Evolutionary conservation across 805 yeast genomes (phyloP).

Genomic region (Peterozyma toletana): DNA sequence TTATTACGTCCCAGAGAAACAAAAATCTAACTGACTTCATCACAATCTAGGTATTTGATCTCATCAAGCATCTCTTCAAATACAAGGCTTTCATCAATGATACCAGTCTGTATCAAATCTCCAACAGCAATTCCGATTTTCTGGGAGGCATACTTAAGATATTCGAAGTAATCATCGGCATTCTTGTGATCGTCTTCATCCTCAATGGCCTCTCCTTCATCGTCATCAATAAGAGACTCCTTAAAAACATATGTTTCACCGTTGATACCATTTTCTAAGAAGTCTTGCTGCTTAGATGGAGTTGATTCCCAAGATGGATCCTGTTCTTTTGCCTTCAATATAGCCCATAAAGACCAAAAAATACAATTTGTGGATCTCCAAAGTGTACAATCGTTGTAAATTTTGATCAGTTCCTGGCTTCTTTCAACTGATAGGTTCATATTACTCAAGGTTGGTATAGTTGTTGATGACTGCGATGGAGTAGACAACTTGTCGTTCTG

Average conservation of each 20-base stretch:
- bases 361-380: constrained; percentile 82
- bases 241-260: constrained; percentile 38
- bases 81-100: constrained; percentile 28
- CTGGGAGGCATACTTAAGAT: constrained; percentile 65
- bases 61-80: constrained; percentile 22
- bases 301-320: constrained; percentile 8
- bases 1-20: too few relatives aligned
- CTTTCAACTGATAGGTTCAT: background rate
- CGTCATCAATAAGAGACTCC: constrained; percentile 21
- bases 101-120: constrained; percentile 58
- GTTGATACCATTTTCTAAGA: constrained; percentile 45
- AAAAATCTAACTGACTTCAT: constrained; percentile 4
- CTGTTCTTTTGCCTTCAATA: constrained; percentile 53
- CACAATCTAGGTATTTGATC: constrained; percentile 35
- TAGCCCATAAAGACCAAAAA: constrained; percentile 90
- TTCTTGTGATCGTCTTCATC: constrained; percentile 18
- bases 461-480: background rate
- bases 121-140: constrained; percentile 70
- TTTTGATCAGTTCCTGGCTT: constrained; percentile 25
- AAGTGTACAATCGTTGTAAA: constrained; percentile 57
- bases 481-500: constrained; percentile 18
- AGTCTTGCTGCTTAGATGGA: constrained; percentile 13
- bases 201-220: constrained; percentile 19
- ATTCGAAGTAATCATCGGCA: constrained; percentile 63
- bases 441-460: background rate